Evolutionary conservation across 164 flowering plant genomes (phyloP), one percentile per base, ranked within the genome.

Genomic region (Aristolochia californica): DNA sequence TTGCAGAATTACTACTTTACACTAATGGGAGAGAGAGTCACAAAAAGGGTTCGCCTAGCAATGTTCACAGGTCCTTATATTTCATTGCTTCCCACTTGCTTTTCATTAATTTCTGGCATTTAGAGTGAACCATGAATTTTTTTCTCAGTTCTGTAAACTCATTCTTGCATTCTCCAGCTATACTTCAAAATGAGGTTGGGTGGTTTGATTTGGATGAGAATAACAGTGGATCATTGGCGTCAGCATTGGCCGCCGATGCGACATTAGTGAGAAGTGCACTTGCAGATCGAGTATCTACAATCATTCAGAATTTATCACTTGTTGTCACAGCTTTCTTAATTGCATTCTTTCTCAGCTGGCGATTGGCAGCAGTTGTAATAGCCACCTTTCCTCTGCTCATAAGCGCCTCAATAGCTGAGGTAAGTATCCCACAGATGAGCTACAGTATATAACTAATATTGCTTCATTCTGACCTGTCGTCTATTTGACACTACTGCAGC

Each of bases 141-240:
- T 59, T 24, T n/a, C 26, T 23, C 16, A 12, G 45, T 22, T 25
- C 20, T 15, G 14, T 5, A 11, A 26, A 16, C 40, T 18, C 13
- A 12, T 47, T 15, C 48, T 27, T 59, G 17, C 14, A 15, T 45
- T 28, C 27, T 57, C 64, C 85, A 88, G 94, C 87, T 52, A 81
- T 89, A 24, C 86, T 89, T 55, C 52, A 64, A n/a, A 86, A 84
- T 57, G 91, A 89, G 75, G 61, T 84, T 61, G 90, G 86, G 7
- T 89, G 94, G 97, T 89, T 84, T 57, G 94, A 89, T 74, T 58
- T 72, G 68, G 84, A 82, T 13, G 89, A 81, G 65, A 84, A 86
- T 30, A 81, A 62, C 43, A 77, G 77, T 30, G 82, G 87, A 5
- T 66, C 79, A 13, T 62, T 86, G 49, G 60, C 76, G 13, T 76